phyloP scores from a whole-genome alignment of 768 basidiomycete species.

The Mycena amicta region DNA sequence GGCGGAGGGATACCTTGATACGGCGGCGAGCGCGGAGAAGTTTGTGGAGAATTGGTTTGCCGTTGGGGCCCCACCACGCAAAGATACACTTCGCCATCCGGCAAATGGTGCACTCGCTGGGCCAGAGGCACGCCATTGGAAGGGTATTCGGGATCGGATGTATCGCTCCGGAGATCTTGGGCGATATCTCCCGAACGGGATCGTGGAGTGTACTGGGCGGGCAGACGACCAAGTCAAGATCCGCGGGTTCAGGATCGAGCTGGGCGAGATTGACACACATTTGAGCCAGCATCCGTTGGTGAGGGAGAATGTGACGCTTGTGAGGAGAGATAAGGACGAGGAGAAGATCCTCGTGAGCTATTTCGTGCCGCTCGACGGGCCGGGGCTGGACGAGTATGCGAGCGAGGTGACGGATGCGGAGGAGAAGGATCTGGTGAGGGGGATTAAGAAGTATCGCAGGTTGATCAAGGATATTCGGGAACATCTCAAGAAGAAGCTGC shows the following conservation, averaged over 20 bases:
- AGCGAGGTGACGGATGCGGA: conserved; percentile 65
- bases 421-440: conserved; percentile 65
- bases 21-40: conserved; percentile 82
- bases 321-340: conserved; percentile 96
- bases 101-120: conserved; percentile 51
- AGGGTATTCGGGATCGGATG: conserved; percentile 95
- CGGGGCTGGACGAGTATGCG: conserved; percentile 65
- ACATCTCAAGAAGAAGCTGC: conserved; percentile 94
- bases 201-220: conserved; percentile 94
- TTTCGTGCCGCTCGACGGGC: conserved; percentile 84
- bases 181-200: conserved; percentile 88
- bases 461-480: conserved; percentile 94
- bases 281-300: conserved; percentile 91
- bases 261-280: conserved; percentile 97
- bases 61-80: conserved; percentile 45
- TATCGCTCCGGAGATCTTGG: conserved; percentile 97
- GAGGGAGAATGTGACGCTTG: conserved; percentile 97
- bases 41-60: conserved; percentile 96
- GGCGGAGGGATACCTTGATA: conserved; percentile 92
- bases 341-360: conserved; percentile 98
- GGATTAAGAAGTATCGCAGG: conserved; percentile 81
- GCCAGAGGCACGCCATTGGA: conserved; percentile 84
- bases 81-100: conserved; percentile 76
- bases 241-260: conserved; percentile 97
- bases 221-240: conserved; percentile 99